Evolutionary conservation across 2,329 filamentous ascomycete genomes (phyloP).

Genomic region (Fusarium cyanostomum): DNA sequence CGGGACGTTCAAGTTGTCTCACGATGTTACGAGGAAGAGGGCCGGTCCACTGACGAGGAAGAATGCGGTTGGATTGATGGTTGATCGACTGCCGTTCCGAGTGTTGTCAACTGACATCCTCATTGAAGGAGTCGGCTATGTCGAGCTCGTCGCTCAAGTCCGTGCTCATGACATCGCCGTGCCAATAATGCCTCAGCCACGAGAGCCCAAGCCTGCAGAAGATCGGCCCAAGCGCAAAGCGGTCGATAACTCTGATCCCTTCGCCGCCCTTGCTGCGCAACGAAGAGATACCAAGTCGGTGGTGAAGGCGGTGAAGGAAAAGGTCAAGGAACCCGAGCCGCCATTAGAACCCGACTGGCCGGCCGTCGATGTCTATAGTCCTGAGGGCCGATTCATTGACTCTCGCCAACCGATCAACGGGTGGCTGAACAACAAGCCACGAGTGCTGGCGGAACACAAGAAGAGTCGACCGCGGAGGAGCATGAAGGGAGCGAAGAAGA

Average conservation of each 20-base stretch:
- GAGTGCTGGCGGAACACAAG: conserved; percentile 57
- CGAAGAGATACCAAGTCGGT: conserved; percentile 34
- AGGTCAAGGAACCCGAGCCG: conserved; percentile 19
- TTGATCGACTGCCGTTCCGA: conserved; percentile 78
- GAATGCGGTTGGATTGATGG: conserved; percentile 68
- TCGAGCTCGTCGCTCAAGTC: conserved; percentile 87
- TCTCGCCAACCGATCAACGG: conserved; percentile 74
- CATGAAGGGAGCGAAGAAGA: conserved; percentile 70
- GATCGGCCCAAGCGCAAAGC: not conserved
- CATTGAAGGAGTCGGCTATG: conserved; percentile 92
- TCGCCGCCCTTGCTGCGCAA: conserved; percentile 39
- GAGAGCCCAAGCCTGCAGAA: not conserved
- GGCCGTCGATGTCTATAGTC: conserved; percentile 84
- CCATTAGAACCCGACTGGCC: conserved; percentile 63
- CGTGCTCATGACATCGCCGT: conserved; percentile 61
- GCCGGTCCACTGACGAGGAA: conserved; percentile 76
- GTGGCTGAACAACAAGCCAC: conserved; percentile 70
- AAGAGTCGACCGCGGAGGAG: conserved; percentile 70
- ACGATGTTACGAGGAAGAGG: conserved; percentile 84
- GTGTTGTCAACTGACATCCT: conserved; percentile 85
- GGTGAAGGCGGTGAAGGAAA: not conserved
- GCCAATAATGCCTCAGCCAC: conserved; percentile 9
- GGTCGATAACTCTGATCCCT: conserved; percentile 29
- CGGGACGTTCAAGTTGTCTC: conserved; percentile 76
- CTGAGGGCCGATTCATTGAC: conserved; percentile 82